Conservation (phyloP, 345 rosid species). For the Syzygium aromaticum region DNA sequence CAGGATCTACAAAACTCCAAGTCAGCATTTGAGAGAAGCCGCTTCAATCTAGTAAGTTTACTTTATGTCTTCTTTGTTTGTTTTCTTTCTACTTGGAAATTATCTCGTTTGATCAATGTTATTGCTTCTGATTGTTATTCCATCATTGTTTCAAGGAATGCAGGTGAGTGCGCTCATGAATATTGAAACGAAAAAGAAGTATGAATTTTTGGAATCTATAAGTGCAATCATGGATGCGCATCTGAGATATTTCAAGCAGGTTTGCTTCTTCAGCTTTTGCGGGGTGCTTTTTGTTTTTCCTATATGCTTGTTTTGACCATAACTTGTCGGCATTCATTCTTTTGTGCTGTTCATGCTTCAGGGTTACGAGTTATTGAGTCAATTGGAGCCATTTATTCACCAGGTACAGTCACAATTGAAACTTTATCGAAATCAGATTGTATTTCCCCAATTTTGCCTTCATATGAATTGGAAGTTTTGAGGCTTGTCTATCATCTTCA, state of each 20-base stretch:
- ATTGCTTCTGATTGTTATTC: conserved; percentile 18
- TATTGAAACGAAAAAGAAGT: conserved; percentile 80
- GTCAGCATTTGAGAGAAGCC: conserved; percentile 78
- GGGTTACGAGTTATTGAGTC: conserved; percentile 71
- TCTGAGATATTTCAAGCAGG: conserved; percentile 81
- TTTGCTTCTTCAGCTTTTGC: conserved; percentile 16
- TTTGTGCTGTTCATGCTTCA: conserved; percentile 17
- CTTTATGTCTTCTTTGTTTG: background rate
- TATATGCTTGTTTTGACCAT: background rate
- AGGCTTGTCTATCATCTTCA: background rate
- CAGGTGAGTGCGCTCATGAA: conserved; percentile 77
- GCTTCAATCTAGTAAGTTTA: conserved; percentile 75
- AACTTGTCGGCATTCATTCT: conserved; percentile 4
- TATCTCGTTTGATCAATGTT: background rate
- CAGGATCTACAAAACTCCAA: conserved; percentile 85
- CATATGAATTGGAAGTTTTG: background rate
- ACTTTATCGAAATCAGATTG: background rate
- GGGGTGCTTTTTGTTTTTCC: background rate
- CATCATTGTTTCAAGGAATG: conserved; percentile 50
- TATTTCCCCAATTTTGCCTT: background rate
- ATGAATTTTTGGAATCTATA: conserved; percentile 79
- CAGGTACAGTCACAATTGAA: conserved; percentile 34
- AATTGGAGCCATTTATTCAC: conserved; percentile 75
- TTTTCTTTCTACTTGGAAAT: background rate
- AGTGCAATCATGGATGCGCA: conserved; percentile 92